Evolutionary conservation across 164 flowering plant genomes (phyloP).

Genomic region (Platanus orientalis): DNA sequence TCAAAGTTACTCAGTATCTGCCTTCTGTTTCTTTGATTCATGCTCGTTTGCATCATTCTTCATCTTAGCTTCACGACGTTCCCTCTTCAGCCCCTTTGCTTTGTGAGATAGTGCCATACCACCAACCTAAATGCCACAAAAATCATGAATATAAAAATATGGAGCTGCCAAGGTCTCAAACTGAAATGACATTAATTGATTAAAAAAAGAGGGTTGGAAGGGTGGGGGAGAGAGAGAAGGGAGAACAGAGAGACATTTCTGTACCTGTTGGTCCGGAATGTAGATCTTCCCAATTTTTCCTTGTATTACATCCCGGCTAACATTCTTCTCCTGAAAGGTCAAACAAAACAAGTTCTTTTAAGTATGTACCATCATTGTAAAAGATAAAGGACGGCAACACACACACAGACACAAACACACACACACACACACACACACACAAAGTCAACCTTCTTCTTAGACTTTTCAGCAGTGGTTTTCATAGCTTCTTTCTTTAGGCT

Average conservation of each 20-base stretch:
- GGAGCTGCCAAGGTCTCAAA: not conserved
- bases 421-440: not conserved
- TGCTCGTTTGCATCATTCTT: conserved; percentile 25
- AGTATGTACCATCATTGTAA: not conserved
- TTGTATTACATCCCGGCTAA: conserved; percentile 46
- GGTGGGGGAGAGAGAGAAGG: not conserved
- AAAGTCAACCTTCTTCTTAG: conserved; percentile 68
- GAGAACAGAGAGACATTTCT: not conserved
- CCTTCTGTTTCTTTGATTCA: conserved; percentile 47
- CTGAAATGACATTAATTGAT: not conserved
- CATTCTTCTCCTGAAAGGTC: conserved; percentile 69
- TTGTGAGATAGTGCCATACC: conserved; percentile 42
- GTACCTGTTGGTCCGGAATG: conserved; percentile 87
- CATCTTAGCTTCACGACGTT: conserved; percentile 69
- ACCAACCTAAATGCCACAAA: conserved; percentile 44
- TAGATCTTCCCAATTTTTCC: conserved; percentile 81
- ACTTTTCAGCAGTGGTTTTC: conserved; percentile 52
- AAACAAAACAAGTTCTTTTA: conserved; percentile 1
- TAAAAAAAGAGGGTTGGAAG: too few relatives aligned
- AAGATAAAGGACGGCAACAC: not conserved
- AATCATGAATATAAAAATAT: not conserved
- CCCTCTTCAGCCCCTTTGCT: conserved; percentile 78
- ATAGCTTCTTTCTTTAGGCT: conserved; percentile 68
- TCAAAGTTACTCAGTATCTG: conserved; percentile 21
- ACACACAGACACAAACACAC: not conserved